phyloP scores from a whole-genome alignment of 106 monocot genomes.

The Platanthera guangdongensis region DNA sequence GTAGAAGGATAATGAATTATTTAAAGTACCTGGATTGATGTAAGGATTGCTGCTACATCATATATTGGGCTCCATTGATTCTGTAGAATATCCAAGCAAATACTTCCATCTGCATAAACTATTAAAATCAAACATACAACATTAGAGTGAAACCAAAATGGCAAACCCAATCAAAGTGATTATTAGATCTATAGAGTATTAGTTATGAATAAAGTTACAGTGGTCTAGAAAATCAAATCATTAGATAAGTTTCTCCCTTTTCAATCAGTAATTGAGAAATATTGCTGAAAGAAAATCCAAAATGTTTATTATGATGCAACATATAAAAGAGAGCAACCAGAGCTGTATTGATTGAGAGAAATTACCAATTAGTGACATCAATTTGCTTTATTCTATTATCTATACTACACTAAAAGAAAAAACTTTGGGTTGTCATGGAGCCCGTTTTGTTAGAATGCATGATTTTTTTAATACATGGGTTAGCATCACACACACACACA shows the following conservation, averaged over 20 bases:
- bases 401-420: background rate
- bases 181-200: background rate
- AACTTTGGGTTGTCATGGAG: background rate
- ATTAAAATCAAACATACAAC: background rate
- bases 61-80: slow-evolving; percentile 16
- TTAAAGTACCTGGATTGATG: slow-evolving; percentile 10
- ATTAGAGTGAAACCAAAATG: background rate
- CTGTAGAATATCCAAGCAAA: slow-evolving; percentile 15
- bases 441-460: no score
- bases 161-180: background rate
- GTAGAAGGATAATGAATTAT: background rate
- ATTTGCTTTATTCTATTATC: background rate
- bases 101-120: slow-evolving; percentile 16
- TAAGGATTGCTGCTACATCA: slow-evolving; percentile 14
- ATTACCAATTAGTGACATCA: background rate
- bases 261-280: background rate
- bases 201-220: background rate
- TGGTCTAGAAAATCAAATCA: background rate
- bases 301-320: background rate
- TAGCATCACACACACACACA: no score
- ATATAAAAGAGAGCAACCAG: background rate
- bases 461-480: no score
- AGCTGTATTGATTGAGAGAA: no score
- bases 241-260: background rate
- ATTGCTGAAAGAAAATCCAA: background rate